Evolutionary conservation across 2,329 filamentous ascomycete genomes (phyloP), one percentile per base, ranked within the genome.

Genomic region (Aspergillus japonicus): DNA sequence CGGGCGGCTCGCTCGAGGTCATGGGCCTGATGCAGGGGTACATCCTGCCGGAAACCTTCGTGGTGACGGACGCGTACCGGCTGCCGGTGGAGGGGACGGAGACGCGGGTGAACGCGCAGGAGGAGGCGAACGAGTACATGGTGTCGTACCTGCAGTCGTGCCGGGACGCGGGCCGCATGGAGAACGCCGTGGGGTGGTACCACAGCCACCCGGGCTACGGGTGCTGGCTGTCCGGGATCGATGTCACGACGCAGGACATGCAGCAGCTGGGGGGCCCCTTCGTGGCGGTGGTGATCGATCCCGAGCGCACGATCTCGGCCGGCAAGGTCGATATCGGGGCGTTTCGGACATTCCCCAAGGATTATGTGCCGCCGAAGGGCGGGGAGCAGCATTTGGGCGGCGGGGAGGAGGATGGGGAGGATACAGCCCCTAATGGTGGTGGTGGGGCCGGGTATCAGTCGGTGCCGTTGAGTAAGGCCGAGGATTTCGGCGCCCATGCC

Each of bases 21-120:
- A 99, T 99, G 95, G 95, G 95, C 59, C 78, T 99, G 68, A 99
- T 99, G 95, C 90, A 96, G 73, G 95, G 95, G 63, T 96, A 96
- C 76, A 89, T 96, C 53, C 86, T 91, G 65, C 87, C 88, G 47
- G 89, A 96, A 69, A 87, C 79, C 5, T 91, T 99, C 70, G 87
- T 99, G 66, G 89, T 99, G 56, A 98, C 93, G 1, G 95, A 99
- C 72, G 92, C 93, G 26, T 95, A 98, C 77, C 87, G 93, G 21
- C 81, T 99, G 44, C 95, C 95, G 0, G 95, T 99, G 47, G 95
- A 99, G 75, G 95, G 95, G 26, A 99, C 95, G n/a, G 95, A 99
- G 80, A 99, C 95, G 2, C 85, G 95, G 62, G 95, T 99, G 68
- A 99, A 99, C 75, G 95, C 95, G 0, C 92, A 96, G 72, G 89